These are phyloP conservation scores for Cladochytrium replicatum DNA, from an alignment of 192 early-diverging fungal genomes.

Conservation along the genomic window DNA sequence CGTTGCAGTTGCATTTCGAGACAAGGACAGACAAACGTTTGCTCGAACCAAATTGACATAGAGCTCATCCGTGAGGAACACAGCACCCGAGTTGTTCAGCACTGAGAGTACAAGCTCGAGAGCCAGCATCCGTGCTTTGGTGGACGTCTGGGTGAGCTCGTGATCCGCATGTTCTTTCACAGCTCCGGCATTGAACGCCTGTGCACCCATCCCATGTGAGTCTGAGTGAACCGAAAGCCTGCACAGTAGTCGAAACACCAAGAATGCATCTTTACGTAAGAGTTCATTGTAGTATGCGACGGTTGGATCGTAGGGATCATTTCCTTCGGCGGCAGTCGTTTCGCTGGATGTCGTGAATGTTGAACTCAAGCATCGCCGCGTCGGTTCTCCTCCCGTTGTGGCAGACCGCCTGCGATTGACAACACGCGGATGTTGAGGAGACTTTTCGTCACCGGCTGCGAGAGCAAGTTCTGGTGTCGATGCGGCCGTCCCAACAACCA, in stretches of 20 bases:
- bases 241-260: conserved; percentile 43
- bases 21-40: conserved; percentile 36
- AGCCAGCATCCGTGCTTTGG: conserved; percentile 32
- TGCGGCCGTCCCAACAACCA: no score
- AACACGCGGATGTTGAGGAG: no score
- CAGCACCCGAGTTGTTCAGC: conserved; percentile 39
- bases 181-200: neutral
- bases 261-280: conserved; percentile 37
- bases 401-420: no score
- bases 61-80: conserved; percentile 34
- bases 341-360: neutral
- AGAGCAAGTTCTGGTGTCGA: no score
- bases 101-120: conserved; percentile 48
- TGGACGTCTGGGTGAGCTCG: conserved; percentile 25
- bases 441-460: no score
- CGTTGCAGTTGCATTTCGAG: conserved; percentile 42
- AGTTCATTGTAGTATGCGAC: conserved; percentile 42
- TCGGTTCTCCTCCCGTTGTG: neutral
- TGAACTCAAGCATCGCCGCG: neutral
- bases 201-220: neutral
- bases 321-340: neutral
- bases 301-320: conserved; percentile 42
- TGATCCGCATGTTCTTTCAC: conserved; percentile 1
- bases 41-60: conserved; percentile 29
- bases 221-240: conserved; percentile 37